Base-by-base conservation (phyloP, 345 rosid species). In the Eucalyptus shirleyi region DNA sequence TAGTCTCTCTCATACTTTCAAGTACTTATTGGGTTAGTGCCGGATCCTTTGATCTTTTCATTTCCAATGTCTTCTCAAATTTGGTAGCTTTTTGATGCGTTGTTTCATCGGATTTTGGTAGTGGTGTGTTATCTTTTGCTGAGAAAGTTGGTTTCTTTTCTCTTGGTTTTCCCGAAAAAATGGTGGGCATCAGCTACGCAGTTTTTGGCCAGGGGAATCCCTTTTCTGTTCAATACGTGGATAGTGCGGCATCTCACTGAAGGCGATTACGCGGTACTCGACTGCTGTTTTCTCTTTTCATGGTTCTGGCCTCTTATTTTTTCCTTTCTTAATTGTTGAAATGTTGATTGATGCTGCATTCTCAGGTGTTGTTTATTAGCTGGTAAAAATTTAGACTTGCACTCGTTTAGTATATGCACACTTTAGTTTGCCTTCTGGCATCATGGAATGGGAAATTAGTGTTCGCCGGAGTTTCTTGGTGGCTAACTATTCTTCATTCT, bases 201-300 rank as follows among this genome's bases (percentile, higher is more conserved):
- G 94, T 93, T 97, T 60, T 89, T 96, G 85, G 96, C 99, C 45
- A 94, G 98, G 90, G 98, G 98, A 91, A 97, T 97, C 87, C 98
- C 99, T 4, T 98, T 98, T 88, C 89, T 96, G 55, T 96, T 97
- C 93, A 98, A 96, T 91, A 94, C 96, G 6, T 97, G 98, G 99
- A 93, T 98, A 87, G 98, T 97, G 50, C 93, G 91, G 88, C 90
- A 90, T 69, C 91, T 90, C 90, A 93, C 96, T 1, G 94, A 90
- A 83, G 92, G 93, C 89, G 98, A 96, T 90, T 98, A 95, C 89
- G 98, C 98, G 94, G 99, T 98, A 96, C 77, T 49, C 42, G 23
- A 28, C 85, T 59, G 23, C 83, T 82, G 49, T 60, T 86, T 89
- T 49, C 19, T 45, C 13, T n/a, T 47, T 86, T 50, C 28, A 49